A percentile compares a stretch with the other conserved stretches of the same genome.
These are phyloP conservation scores for Kwoniella mangroviensis DNA, from an alignment of 768 basidiomycete species.

Conservation along the genomic window DNA sequence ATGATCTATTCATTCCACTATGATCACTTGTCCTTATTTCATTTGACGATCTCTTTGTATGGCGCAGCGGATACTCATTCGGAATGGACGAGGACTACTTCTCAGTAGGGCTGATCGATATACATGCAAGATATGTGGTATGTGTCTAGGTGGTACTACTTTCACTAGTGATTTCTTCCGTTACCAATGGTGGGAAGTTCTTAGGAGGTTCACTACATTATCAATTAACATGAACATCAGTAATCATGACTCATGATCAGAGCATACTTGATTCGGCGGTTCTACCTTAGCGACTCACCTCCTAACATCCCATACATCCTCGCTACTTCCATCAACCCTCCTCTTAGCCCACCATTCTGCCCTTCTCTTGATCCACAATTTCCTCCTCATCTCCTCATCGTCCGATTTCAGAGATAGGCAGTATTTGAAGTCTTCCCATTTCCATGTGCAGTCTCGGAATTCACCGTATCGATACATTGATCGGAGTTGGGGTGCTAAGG, in stretches of 20 bases:
- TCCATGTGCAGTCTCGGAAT: conserved; percentile 71
- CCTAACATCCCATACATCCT: conserved; percentile 91
- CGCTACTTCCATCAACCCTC: conserved; percentile 78
- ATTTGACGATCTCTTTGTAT: too few species aligned
- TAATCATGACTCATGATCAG: too few species aligned
- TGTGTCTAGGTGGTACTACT: conserved; percentile 17
- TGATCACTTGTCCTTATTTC: neutral
- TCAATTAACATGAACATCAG: too few species aligned
- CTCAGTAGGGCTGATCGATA: neutral
- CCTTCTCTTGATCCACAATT: conserved; percentile 80
- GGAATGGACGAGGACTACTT: neutral
- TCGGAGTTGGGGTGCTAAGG: conserved; percentile 76
- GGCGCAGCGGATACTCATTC: neutral
- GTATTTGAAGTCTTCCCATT: conserved; percentile 92
- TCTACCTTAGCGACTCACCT: conserved; percentile 63
- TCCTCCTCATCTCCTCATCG: conserved; percentile 74
- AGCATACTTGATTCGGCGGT: too few species aligned
- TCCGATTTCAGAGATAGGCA: conserved; percentile 82
- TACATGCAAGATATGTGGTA: neutral
- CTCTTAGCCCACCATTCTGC: conserved; percentile 95
- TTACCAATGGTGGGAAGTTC: conserved; percentile 61
- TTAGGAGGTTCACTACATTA: conserved; percentile 66
- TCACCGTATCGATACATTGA: conserved; percentile 85
- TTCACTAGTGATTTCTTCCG: conserved; percentile 30
- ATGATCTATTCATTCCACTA: neutral